These are phyloP conservation scores for Diaporthe vexans DNA, from an alignment of 2,329 filamentous ascomycete genomes.

Conservation along the genomic window DNA sequence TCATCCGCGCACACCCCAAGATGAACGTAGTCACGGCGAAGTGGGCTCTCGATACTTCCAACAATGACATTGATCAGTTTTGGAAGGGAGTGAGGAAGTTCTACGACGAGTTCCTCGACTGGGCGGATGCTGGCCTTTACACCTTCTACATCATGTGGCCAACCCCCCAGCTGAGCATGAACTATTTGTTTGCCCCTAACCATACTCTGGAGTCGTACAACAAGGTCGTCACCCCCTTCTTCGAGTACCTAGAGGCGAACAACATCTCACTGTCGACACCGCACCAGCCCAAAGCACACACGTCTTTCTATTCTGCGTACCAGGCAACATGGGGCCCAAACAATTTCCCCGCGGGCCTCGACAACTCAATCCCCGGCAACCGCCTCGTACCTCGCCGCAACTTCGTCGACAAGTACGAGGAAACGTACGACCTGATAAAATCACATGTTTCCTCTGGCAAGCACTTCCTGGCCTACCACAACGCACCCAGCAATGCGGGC, in stretches of 20 bases:
- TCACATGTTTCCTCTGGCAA: constrained; percentile 47
- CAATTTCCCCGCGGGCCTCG: not conserved
- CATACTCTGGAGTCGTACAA: constrained; percentile 4
- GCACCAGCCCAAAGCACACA: not conserved
- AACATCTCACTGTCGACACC: constrained; percentile 8
- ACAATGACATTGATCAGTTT: not conserved
- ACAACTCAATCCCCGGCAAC: not conserved
- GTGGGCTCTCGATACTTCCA: constrained; percentile 12
- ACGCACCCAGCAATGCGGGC: constrained; percentile 10
- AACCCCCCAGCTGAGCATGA: constrained; percentile 6
- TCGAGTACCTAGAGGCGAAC: not conserved
- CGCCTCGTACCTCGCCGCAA: constrained; percentile 28
- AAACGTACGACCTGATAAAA: constrained; percentile 46
- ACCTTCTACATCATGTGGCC: constrained; percentile 19
- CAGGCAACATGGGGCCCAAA: constrained; percentile 15
- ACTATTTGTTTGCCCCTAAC: not conserved
- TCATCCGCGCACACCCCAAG: constrained; percentile 44
- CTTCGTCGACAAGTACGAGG: constrained; percentile 32
- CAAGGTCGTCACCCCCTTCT: not conserved
- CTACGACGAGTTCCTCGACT: constrained; percentile 49
- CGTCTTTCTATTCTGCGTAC: constrained; percentile 9
- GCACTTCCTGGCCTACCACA: constrained; percentile 48
- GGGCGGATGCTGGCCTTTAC: constrained; percentile 1
- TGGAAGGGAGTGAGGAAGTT: constrained; percentile 55
- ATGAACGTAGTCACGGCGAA: constrained; percentile 9